These are phyloP conservation scores for Apiospora kogelbergensis DNA, from an alignment of 2,329 filamentous ascomycete species.

Conservation along the genomic window DNA sequence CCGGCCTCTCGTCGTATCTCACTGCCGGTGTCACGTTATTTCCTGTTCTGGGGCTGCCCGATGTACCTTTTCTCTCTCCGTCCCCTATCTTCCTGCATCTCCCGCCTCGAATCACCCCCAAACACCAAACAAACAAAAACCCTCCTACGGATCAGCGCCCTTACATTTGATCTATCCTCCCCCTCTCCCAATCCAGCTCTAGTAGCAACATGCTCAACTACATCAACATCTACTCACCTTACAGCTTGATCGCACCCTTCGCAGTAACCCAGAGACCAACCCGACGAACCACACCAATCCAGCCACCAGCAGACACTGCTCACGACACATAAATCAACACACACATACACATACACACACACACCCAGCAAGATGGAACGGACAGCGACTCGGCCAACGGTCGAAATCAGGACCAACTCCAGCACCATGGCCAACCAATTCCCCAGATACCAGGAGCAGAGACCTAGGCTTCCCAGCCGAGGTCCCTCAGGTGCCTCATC, in stretches of 20 bases:
- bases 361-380: neutral
- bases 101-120: neutral
- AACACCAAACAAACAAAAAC: neutral
- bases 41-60: neutral
- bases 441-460: neutral
- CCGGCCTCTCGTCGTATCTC: neutral
- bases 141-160: neutral
- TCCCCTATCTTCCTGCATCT: neutral
- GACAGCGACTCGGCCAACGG: neutral
- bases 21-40: neutral
- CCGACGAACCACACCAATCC: neutral
- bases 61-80: neutral
- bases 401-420: neutral
- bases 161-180: neutral
- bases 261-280: neutral
- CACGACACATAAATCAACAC: neutral
- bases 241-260: neutral
- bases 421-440: neutral
- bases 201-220: neutral
- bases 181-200: neutral
- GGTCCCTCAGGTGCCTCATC: neutral
- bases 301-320: neutral
- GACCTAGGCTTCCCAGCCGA: neutral
- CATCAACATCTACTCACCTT: conserved; percentile 4
- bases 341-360: neutral